Percentiles rank a stretch among this genome's conserved stretches.
phyloP scores from a whole-genome alignment of 192 early-diverging fungal species.

The Funneliformis mosseae region DNA sequence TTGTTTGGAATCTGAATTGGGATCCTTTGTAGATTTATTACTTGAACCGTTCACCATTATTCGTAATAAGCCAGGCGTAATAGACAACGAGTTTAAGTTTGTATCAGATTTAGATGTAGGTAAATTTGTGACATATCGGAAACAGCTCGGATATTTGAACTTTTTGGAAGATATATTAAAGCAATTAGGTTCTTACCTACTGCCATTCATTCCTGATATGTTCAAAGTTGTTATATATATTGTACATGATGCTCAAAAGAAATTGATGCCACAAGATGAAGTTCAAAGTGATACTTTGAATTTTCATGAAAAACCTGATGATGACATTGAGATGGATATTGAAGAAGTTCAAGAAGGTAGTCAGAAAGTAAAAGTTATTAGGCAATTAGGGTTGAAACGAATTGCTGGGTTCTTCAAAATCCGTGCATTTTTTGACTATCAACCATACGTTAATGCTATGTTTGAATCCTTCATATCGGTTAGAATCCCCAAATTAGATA shows the following conservation, averaged over 20 bases:
- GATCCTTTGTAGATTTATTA: conserved; percentile 77
- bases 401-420: conserved; percentile 79
- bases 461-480: conserved; percentile 70
- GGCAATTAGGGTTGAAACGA: conserved; percentile 73
- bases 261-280: conserved; percentile 42
- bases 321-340: conserved; percentile 33
- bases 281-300: conserved; percentile 32
- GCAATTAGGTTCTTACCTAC: conserved; percentile 74
- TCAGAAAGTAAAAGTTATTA: conserved; percentile 60
- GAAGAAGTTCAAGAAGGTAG: conserved; percentile 7
- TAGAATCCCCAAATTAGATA: conserved; percentile 67
- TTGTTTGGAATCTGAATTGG: conserved; percentile 65
- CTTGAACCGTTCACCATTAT: conserved; percentile 73
- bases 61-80: conserved; percentile 43
- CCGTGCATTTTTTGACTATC: conserved; percentile 72
- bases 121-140: conserved; percentile 48
- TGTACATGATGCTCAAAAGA: conserved; percentile 62
- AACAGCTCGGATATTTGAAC: conserved; percentile 81
- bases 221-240: conserved; percentile 78
- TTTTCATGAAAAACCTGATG: conserved; percentile 36
- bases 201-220: conserved; percentile 71
- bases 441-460: conserved; percentile 74
- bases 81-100: conserved; percentile 47
- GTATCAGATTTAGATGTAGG: conserved; percentile 41
- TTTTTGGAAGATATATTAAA: conserved; percentile 80